Conservation (phyloP, 371 early-diverging fungal species). For the Actinomortierella ambigua region DNA sequence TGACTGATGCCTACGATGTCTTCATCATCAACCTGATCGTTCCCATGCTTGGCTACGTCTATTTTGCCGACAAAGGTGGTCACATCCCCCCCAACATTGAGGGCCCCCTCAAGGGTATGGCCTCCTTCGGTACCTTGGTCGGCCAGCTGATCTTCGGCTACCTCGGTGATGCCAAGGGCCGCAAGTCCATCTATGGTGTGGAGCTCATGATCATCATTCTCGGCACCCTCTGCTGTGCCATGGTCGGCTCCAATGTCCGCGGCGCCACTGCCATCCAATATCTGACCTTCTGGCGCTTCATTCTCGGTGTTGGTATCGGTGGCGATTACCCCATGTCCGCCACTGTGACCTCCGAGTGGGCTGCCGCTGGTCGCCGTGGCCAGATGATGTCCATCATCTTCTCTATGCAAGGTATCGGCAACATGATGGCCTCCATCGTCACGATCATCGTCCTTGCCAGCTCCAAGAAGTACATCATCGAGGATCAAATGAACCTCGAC, state of each 20-base stretch:
- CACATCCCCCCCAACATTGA: conserved; percentile 65
- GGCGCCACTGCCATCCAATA: conserved; percentile 60
- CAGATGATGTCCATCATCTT: conserved; percentile 72
- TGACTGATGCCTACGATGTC: conserved; percentile 68
- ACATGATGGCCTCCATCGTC: conserved; percentile 62
- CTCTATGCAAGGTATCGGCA: conserved; percentile 78
- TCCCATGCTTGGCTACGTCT: conserved; percentile 81
- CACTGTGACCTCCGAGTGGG: conserved; percentile 75
- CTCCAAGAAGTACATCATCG: conserved; percentile 51
- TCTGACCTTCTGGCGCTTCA: conserved; percentile 68
- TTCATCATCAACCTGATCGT: conserved; percentile 77
- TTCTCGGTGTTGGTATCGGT: conserved; percentile 72
- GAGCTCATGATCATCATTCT: conserved; percentile 64
- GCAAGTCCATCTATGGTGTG: conserved; percentile 69
- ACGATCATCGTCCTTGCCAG: conserved; percentile 59
- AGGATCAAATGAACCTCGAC: conserved; percentile 55
- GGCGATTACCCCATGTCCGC: conserved; percentile 71
- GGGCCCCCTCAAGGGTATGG: conserved; percentile 80
- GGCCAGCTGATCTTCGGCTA: conserved; percentile 87
- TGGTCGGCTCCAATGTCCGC: conserved; percentile 57
- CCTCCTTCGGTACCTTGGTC: conserved; percentile 81
- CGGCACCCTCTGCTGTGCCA: conserved; percentile 64
- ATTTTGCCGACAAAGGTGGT: conserved; percentile 52
- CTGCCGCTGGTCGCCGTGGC: conserved; percentile 62
- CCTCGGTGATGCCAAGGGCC: conserved; percentile 84